Evolutionary conservation across 2,329 filamentous ascomycete genomes (phyloP), one percentile per base, ranked within the genome.

Genomic region (Aplosporella prunicola): DNA sequence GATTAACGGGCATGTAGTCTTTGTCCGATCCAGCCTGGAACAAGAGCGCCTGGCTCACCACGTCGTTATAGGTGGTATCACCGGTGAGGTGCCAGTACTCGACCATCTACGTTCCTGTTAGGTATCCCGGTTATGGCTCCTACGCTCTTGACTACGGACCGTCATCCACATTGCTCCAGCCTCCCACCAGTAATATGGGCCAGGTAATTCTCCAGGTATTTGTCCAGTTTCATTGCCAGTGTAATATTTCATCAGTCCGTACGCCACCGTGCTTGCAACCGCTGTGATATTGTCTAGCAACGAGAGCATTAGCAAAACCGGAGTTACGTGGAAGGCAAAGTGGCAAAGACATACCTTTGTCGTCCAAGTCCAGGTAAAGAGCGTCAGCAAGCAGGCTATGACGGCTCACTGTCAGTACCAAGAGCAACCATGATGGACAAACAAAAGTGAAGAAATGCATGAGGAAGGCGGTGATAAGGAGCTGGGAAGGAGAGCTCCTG

Each of bases 61-160:
- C 62, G 11, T 77, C 63, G 53, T 87, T 87, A 62, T 82, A 91
- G 22, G 71, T 69, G 4, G 69, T 62, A 52, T 89, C 82, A 14
- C 78, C 78, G 0, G 83, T 89, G 55, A 85, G 84, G 53, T 79
- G 82, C 82, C 83, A 93, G 57, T 91, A 91, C 51, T 91, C 82
- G 36, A 93, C 68, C 44, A 91, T 64, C 2, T 80, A 17, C 15
- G 16, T 5, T n/a, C n/a, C 18, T 29, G 25, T 29, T 3, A 31
- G 26, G 9, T 7, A 16, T 7, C 9, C 27, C 8, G 27, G 15
- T 22, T n/a, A 7, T 14, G 27, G 15, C 11, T 14, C 8, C 15
- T 30, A 9, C 27, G 13, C 8, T 9, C 27, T 17, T 8, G 9
- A 7, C 13, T 14, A 16, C 32, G 15, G 23, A 39, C 29, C 10